Conservation (phyloP, 116 monocot genomes). For the Thalassia testudinum region DNA sequence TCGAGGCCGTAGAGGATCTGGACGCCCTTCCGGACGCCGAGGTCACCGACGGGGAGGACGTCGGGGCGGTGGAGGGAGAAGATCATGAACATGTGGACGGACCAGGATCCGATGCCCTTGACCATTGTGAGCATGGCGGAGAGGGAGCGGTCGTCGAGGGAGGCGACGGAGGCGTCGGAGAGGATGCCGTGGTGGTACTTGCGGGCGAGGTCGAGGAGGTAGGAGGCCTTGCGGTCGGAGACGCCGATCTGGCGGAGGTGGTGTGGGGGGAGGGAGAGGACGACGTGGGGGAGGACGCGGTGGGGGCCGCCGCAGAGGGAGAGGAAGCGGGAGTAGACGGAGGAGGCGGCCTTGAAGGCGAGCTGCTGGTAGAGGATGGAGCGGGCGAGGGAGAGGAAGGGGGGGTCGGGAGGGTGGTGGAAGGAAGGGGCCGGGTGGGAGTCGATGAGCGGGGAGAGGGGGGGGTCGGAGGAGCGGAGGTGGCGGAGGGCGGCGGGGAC, state of each 20-base stretch:
- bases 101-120: slow-evolving; percentile 59
- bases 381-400: slow-evolving; percentile 37
- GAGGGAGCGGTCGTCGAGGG: slow-evolving; percentile 53
- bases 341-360: slow-evolving; percentile 49
- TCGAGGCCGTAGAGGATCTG: slow-evolving; percentile 70
- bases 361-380: slow-evolving; percentile 56
- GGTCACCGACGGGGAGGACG: slow-evolving; percentile 75
- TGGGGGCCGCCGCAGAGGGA: slow-evolving; percentile 42
- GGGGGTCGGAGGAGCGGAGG: slow-evolving; percentile 40
- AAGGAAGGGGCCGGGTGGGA: slow-evolving; percentile 29
- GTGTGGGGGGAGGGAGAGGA: slow-evolving; percentile 21
- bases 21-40: slow-evolving; percentile 84
- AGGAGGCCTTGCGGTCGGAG: slow-evolving; percentile 34
- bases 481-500: slow-evolving; percentile 35
- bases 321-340: slow-evolving; percentile 54
- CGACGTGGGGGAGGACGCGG: slow-evolving; percentile 27
- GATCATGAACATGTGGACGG: slow-evolving; percentile 95
- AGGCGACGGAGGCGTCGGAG: slow-evolving; percentile 37
- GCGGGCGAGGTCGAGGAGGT: slow-evolving; percentile 44
- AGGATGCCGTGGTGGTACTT: slow-evolving; percentile 44
- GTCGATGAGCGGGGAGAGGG: slow-evolving; percentile 35
- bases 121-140: slow-evolving; percentile 65
- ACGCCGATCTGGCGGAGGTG: slow-evolving; percentile 55
- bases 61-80: slow-evolving; percentile 83
- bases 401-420: slow-evolving; percentile 26